Base-by-base conservation (phyloP, 345 rosid genomes). In the Dovyalis caffra region DNA sequence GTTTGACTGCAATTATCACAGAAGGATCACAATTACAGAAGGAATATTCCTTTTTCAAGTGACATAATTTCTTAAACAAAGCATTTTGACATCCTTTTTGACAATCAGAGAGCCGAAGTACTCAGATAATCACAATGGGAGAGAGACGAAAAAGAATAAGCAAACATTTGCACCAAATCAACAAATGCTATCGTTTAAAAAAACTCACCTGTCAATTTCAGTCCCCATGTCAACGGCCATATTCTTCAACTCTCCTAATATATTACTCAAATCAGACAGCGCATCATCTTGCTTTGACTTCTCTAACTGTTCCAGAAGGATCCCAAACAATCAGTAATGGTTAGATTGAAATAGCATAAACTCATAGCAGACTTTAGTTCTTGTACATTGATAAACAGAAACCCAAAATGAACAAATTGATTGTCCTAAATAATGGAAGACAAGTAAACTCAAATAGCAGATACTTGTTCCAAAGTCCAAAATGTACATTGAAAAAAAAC, bases 151-250 rank as follows among this genome's bases (percentile, higher is more conserved):
- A 6, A 21, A 20, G 35, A 31, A 32, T 63, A 18, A 23, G 23
- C 18, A 63, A 31, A 64, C 43, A 64, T 64, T 10, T 32, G 43
- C 21, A 21, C n/a, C 40, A 34, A 21, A 56, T 23, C 25, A 58
- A 34, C 29, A 58, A 60, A 61, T 20, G 11, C 23, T 23, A 32
- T 15, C 8, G 14, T 53, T 11, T 8, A 68, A 43, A 5, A 73
- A 61, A 21, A 80, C 86, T 32, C 72, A 95, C 99, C 89, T 80
- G 70, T 86, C 92, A 72, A 95, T 86, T 81, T 91, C 99, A 3
- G 86, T 80, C 53, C 98, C 97, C 96, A 95, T 90, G 67, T 89
- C 98, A 21, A 86, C 64, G 20, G 98, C 99, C 98, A 95, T 95
- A 34, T 69, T 74, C 83, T 91, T 95, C 76, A 95, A 78, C 33